A percentile compares a stretch with the other conserved stretches of the same genome.
Conservation (phyloP, 805 yeast genomes). For the Hanseniaspora guilliermondii region DNA sequence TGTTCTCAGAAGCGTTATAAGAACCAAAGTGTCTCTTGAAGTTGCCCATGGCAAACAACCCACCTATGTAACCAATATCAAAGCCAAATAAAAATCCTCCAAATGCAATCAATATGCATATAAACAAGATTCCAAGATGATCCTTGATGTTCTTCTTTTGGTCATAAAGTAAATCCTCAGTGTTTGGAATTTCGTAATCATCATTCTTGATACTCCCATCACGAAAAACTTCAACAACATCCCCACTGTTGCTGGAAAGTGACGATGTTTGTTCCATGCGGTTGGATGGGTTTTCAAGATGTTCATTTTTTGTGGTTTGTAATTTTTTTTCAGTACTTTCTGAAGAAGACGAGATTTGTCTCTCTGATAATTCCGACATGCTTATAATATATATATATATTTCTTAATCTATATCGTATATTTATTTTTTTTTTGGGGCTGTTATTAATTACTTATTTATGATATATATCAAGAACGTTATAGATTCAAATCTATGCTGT, state of each 20-base stretch:
- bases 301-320: not conserved
- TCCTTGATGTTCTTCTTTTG: constrained; percentile 25
- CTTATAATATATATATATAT: not conserved
- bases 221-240: not conserved
- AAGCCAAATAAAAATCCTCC: constrained; percentile 54
- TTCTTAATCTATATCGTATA: not conserved
- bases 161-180: constrained; percentile 1
- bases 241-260: not conserved
- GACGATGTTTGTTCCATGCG: not conserved
- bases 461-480: no score
- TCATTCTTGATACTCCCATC: not conserved
- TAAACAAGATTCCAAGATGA: constrained; percentile 23
- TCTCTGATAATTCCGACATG: not conserved
- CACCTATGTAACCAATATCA: constrained; percentile 72
- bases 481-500: no score
- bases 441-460: no score
- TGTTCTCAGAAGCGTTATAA: constrained; percentile 20
- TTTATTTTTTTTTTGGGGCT: no score
- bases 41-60: constrained; percentile 50
- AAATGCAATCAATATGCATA: constrained; percentile 26
- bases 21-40: constrained; percentile 49
- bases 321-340: not conserved
- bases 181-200: not conserved
- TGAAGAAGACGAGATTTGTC: not conserved
- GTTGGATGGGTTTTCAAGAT: not conserved